Percentiles rank a stretch among this genome's conserved stretches.
These are phyloP conservation scores for Fusarium phyllophilum DNA, from an alignment of 2,329 filamentous ascomycete genomes.

Conservation along the genomic window DNA sequence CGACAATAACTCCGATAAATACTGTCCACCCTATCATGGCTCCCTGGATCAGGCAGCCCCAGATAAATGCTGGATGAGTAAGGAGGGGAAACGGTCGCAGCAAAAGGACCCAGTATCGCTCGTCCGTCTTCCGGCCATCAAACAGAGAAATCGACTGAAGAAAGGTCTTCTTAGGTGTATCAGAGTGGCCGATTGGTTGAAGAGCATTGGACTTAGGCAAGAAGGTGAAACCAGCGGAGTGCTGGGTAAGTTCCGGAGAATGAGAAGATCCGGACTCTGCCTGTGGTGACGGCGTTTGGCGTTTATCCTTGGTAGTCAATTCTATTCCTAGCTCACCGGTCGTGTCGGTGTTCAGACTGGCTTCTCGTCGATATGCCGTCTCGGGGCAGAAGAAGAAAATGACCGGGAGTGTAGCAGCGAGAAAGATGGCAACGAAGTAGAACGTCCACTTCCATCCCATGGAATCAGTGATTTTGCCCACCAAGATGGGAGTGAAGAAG, in stretches of 20 bases:
- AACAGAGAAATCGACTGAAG: constrained; percentile 73
- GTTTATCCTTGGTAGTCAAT: constrained; percentile 22
- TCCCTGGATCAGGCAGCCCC: constrained; percentile 83
- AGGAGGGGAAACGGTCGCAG: constrained; percentile 85
- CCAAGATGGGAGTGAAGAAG: constrained; percentile 84
- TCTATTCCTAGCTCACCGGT: constrained; percentile 47
- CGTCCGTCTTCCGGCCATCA: constrained; percentile 83
- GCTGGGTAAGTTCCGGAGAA: neutral
- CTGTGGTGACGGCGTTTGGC: constrained; percentile 9
- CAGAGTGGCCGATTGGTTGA: constrained; percentile 49
- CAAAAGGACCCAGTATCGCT: constrained; percentile 72
- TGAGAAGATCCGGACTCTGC: constrained; percentile 1
- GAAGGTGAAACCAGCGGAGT: constrained; percentile 42
- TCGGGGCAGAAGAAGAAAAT: constrained; percentile 86
- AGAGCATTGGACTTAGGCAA: constrained; percentile 48
- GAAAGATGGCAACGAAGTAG: constrained; percentile 87
- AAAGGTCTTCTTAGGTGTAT: constrained; percentile 66
- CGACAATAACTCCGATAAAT: constrained; percentile 85
- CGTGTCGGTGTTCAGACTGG: constrained; percentile 76
- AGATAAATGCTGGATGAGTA: constrained; percentile 85
- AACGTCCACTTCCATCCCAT: constrained; percentile 91
- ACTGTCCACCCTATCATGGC: constrained; percentile 96
- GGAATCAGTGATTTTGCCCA: constrained; percentile 81
- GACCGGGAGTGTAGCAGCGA: constrained; percentile 73
- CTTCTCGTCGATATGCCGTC: constrained; percentile 78